A percentile compares a stretch with the other conserved stretches of the same genome.
These are phyloP conservation scores for Thermochaetoides thermophila DNA, from an alignment of 495 filamentous ascomycete genomes.

Conservation along the genomic window DNA sequence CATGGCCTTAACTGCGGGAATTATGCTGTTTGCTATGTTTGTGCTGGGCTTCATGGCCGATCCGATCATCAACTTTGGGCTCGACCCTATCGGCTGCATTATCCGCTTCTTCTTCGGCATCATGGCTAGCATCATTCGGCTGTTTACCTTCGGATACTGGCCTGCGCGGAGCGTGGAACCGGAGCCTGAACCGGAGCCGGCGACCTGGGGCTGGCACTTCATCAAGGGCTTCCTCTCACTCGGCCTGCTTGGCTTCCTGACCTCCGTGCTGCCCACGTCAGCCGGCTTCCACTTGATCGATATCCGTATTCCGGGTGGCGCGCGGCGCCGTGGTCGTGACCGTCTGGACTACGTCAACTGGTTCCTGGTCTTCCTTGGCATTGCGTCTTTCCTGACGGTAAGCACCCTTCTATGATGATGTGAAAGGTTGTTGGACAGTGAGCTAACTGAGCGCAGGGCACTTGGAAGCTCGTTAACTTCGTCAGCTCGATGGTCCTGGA, in stretches of 20 bases:
- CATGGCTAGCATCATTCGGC: no score
- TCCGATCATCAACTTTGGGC: conserved; percentile 77
- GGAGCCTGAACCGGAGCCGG: conserved; percentile 25
- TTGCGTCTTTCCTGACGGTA: conserved; percentile 71
- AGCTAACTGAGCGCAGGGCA: conserved; percentile 38
- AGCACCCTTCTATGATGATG: conserved; percentile 27
- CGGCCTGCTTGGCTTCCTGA: conserved; percentile 72
- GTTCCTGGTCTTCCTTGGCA: conserved; percentile 62
- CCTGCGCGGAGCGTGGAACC: no score
- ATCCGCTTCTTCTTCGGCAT: conserved; percentile 25
- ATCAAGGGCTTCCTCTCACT: conserved; percentile 74
- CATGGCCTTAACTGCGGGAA: conserved; percentile 48
- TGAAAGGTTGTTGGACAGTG: background rate
- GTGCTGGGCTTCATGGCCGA: conserved; percentile 81
- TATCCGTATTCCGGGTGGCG: conserved; percentile 37
- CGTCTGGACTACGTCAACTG: conserved; percentile 60
- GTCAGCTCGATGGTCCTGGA: conserved; percentile 56
- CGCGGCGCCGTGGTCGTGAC: conserved; percentile 43
- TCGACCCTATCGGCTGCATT: conserved; percentile 49
- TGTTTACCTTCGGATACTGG: no score
- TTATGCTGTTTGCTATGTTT: conserved; percentile 58
- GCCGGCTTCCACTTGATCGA: conserved; percentile 70
- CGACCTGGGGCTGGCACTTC: conserved; percentile 67
- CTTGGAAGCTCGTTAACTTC: conserved; percentile 63
- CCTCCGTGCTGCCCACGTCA: conserved; percentile 57